Base-by-base conservation (phyloP, 257 asterid genomes). In the Cordia subcordata region DNA sequence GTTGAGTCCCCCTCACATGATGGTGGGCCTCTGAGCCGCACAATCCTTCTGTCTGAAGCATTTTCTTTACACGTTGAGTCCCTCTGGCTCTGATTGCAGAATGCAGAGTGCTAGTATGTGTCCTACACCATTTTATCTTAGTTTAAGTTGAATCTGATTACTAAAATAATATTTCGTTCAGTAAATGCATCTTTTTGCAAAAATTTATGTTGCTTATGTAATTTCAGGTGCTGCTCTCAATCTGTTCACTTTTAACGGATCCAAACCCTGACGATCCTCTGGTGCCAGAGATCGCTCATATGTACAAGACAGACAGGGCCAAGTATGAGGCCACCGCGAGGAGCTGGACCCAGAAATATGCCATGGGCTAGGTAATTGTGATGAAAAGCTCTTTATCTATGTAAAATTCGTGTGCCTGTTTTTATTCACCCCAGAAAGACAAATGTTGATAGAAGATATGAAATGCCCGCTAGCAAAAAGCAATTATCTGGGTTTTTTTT, bases 341-440 rank as follows among this genome's bases (percentile, higher is more conserved):
- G 79, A 80, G 93, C 92, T 88, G 96, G 95, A 83, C 96, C 60
- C 93, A 88, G 75, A 88, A 88, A 60, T 88, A 85, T 46, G 93
- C 96, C 0, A 85, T 88, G 95, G 95, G 96, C 57, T 88, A 77
- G 66, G 8, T 5, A 22, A 54, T 23, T 21, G 23, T 8, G 22
- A 19, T 12, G 23, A 42, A 42, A 39, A 42, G 47, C 47, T 42
- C 10, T 61, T 49, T 46, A 45, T 73, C 50, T 54, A 22, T 79
- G 83, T 77, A 75, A 74, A 81, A 69, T 60, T 27, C 23, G 53
- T 72, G 58, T 66, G 62, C 23, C 32, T 69, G 68, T 71, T 33
- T 52, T 42, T 49, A 57, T 59, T 49, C 74, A 61, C 74, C 68
- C 65, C 54, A 53, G 56, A 53, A 67, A 71, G 50, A 63, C 61